Conservation (phyloP, 139 green algal species). For the Gonium pectorale region DNA sequence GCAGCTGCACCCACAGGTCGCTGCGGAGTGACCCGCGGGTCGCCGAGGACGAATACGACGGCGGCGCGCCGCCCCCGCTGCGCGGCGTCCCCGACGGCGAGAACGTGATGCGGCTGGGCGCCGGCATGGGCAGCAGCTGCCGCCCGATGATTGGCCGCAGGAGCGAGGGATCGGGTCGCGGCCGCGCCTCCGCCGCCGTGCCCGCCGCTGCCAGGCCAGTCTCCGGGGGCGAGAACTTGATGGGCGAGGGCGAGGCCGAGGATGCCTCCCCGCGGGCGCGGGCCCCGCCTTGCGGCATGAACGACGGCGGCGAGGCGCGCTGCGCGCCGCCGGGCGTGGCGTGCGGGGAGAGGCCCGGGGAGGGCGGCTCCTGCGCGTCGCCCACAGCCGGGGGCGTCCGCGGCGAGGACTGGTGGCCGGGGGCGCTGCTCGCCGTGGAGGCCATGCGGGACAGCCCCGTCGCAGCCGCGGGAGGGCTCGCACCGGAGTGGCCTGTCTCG, state of each 20-base stretch:
- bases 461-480: not conserved
- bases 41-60: not conserved
- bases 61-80: not conserved
- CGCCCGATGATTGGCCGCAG: conserved; percentile 24
- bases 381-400: conserved; percentile 20
- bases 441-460: not conserved
- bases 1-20: not conserved
- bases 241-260: too few relatives aligned
- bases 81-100: not conserved
- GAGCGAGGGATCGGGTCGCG: conserved; percentile 14
- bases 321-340: too few relatives aligned
- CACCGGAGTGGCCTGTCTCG: not conserved
- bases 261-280: too few relatives aligned
- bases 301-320: too few relatives aligned
- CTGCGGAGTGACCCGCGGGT: not conserved
- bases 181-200: not conserved
- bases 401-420: not conserved
- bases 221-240: too few relatives aligned
- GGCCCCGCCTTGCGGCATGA: too few relatives aligned
- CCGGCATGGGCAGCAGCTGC: conserved; percentile 34
- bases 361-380: not conserved
- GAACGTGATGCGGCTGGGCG: not conserved
- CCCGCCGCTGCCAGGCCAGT: not conserved
- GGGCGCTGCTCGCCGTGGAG: not conserved
- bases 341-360: too few relatives aligned